Evolutionary conservation across 2,329 filamentous ascomycete species (phyloP).

Genomic region (Colletotrichum sp.): DNA sequence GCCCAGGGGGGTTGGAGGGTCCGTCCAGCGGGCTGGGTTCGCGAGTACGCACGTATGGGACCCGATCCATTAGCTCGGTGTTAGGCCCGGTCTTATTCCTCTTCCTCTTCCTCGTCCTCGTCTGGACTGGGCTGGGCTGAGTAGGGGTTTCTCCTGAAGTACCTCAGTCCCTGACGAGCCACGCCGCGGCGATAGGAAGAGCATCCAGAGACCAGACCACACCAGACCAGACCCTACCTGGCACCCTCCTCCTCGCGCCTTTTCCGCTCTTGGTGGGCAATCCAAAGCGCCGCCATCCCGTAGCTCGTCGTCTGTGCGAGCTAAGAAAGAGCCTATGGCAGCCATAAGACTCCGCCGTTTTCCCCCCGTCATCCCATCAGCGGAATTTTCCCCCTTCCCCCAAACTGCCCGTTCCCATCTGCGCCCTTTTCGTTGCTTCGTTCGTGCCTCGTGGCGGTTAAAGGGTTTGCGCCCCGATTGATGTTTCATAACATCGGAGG

Average conservation of each 20-base stretch:
- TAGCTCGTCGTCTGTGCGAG: conserved; percentile 4
- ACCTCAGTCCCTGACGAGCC: not conserved
- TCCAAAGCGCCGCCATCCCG: not conserved
- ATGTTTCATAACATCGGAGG: conserved; percentile 6
- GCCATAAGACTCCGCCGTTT: conserved; percentile 12
- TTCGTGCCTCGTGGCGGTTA: not conserved
- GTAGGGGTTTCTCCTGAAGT: not conserved
- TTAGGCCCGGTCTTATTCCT: not conserved
- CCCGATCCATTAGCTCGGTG: conserved; percentile 5
- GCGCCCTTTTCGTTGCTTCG: not conserved
- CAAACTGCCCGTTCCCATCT: not conserved
- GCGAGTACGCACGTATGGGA: conserved; percentile 5
- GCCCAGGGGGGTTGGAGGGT: not conserved
- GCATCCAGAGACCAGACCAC: not conserved
- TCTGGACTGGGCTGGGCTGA: not conserved
- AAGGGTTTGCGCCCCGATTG: not conserved
- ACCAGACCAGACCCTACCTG: not conserved
- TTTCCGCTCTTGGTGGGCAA: not conserved
- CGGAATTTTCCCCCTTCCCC: not conserved
- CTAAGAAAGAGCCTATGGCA: not conserved
- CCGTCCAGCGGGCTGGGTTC: conserved; percentile 2
- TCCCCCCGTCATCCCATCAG: conserved; percentile 6
- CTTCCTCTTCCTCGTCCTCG: not conserved
- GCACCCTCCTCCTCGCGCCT: not conserved
- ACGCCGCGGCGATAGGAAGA: not conserved